Evolutionary conservation across 139 green algal genomes (phyloP).

Genomic region (Chlamydomonas urium): DNA sequence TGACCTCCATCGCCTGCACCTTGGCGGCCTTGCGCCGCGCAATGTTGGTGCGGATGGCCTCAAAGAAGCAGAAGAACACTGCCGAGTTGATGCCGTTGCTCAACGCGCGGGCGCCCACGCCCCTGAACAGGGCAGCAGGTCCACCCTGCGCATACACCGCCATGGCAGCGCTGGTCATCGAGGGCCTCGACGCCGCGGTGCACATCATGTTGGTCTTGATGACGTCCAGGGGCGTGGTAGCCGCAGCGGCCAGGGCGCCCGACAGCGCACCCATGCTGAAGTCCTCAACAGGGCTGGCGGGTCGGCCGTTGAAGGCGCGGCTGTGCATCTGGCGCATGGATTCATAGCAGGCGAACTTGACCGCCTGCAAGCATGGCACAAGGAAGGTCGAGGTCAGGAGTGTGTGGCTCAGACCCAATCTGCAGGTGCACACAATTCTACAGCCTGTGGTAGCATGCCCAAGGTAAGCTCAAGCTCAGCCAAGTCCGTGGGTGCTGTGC

Average conservation of each 20-base stretch:
- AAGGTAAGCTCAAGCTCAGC: too few species aligned
- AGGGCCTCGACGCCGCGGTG: conserved; percentile 54
- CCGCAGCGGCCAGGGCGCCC: conserved; percentile 69
- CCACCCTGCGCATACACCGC: conserved; percentile 33
- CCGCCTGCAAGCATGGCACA: too few species aligned
- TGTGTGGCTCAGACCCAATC: too few species aligned
- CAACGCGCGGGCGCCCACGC: conserved; percentile 64
- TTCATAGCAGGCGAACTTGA: conserved; percentile 87
- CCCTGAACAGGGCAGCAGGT: conserved; percentile 51
- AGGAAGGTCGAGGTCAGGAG: too few species aligned
- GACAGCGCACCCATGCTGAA: conserved; percentile 71
- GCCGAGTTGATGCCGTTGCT: conserved; percentile 81
- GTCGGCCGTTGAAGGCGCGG: conserved; percentile 16
- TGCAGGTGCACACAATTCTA: too few species aligned
- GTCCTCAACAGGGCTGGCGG: conserved; percentile 54
- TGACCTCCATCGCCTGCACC: not conserved
- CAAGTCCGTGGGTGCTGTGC: too few species aligned
- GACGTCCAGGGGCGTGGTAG: conserved; percentile 87
- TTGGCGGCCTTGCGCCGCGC: not conserved
- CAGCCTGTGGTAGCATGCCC: too few species aligned
- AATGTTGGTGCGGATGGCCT: conserved; percentile 53
- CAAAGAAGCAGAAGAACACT: conserved; percentile 86
- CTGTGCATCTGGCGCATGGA: conserved; percentile 60
- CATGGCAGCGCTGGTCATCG: conserved; percentile 35
- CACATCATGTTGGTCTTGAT: conserved; percentile 94